Evolutionary conservation across 2,329 filamentous ascomycete species (phyloP).

Genomic region (Onygenales sp.): DNA sequence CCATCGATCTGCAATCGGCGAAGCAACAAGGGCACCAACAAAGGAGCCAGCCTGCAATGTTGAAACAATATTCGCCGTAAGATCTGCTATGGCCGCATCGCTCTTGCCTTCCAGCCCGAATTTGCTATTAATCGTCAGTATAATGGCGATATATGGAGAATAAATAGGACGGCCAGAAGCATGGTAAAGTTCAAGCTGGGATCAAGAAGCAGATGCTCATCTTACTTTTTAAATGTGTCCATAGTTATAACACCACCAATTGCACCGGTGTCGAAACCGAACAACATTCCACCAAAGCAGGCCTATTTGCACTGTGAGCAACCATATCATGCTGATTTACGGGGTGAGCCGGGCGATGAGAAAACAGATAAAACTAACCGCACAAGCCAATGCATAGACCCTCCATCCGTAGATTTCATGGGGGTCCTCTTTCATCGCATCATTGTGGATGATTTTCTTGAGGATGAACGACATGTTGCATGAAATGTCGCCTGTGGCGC

Average conservation of each 20-base stretch:
- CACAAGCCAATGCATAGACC: conserved; percentile 54
- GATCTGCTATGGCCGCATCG: conserved; percentile 39
- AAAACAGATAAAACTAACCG: conserved; percentile 27
- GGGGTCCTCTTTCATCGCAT: conserved; percentile 60
- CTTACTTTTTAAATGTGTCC: conserved; percentile 46
- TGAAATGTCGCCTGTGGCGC: background rate
- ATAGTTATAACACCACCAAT: conserved; percentile 59
- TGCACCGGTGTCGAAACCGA: conserved; percentile 58
- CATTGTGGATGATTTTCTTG: conserved; percentile 54
- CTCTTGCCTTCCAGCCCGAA: conserved; percentile 41
- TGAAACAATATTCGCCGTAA: conserved; percentile 61
- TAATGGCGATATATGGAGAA: background rate
- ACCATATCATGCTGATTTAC: background rate
- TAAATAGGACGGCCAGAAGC: too few relatives aligned
- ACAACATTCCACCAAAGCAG: conserved; percentile 61
- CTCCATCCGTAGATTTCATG: conserved; percentile 62
- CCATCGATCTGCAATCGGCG: conserved; percentile 31
- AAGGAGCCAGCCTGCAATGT: conserved; percentile 62
- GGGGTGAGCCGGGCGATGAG: background rate
- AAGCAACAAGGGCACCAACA: conserved; percentile 48
- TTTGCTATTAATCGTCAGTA: conserved; percentile 30
- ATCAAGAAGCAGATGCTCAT: background rate
- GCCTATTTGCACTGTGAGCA: conserved; percentile 24
- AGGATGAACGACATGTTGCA: conserved; percentile 39
- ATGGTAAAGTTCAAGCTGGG: too few relatives aligned